These are phyloP conservation scores for Botrytis fragariae DNA, from an alignment of 2,329 filamentous ascomycete species.

Conservation along the genomic window DNA sequence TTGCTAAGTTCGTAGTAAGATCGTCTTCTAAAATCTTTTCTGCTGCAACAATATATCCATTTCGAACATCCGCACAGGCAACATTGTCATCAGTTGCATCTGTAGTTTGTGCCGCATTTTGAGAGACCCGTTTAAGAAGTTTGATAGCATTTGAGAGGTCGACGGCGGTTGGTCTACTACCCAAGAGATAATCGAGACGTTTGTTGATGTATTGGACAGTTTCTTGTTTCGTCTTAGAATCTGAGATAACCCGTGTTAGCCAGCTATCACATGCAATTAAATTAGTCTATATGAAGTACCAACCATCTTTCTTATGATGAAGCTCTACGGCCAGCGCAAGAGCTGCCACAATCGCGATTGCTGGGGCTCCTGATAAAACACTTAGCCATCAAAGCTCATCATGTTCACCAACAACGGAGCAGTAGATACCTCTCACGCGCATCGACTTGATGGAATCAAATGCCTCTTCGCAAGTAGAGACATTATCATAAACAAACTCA, in stretches of 20 bases:
- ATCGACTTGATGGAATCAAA: constrained; percentile 82
- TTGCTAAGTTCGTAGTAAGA: constrained; percentile 79
- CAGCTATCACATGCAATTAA: background rate
- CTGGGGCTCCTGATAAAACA: constrained; percentile 65
- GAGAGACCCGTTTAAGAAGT: constrained; percentile 68
- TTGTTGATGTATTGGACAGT: constrained; percentile 70
- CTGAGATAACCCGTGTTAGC: constrained; percentile 19
- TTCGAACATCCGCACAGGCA: constrained; percentile 52
- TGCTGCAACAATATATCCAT: constrained; percentile 73
- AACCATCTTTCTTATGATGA: constrained; percentile 51
- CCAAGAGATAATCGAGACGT: constrained; percentile 82
- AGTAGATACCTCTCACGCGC: constrained; percentile 59
- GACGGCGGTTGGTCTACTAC: constrained; percentile 88
- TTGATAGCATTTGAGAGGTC: constrained; percentile 88
- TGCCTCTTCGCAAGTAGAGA: constrained; percentile 69
- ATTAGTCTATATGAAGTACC: constrained; percentile 22
- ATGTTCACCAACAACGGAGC: background rate
- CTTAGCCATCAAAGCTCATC: constrained; percentile 15
- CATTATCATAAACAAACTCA: constrained; percentile 72
- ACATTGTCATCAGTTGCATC: constrained; percentile 25
- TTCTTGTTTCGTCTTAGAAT: constrained; percentile 43
- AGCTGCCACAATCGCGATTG: constrained; percentile 96
- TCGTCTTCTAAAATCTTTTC: constrained; percentile 87
- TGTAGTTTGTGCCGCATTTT: constrained; percentile 45
- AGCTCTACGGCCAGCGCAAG: constrained; percentile 86